Conservation (phyloP, 305 asterid species). For the Ajuga reptans region DNA sequence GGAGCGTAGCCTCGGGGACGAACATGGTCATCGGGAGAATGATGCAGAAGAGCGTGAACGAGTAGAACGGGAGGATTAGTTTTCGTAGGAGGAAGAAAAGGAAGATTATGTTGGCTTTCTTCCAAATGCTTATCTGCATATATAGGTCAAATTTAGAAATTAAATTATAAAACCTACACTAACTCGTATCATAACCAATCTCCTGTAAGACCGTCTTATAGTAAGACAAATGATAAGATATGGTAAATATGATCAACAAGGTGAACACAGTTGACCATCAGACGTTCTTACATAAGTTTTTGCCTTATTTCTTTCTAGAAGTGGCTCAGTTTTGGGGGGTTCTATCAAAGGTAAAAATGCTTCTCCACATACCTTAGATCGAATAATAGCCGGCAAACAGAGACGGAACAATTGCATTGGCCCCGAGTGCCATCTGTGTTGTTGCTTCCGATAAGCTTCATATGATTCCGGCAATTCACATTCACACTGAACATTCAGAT, state of each 20-base stretch:
- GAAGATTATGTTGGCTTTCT: constrained; percentile 70
- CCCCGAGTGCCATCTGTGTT: constrained; percentile 95
- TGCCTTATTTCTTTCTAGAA: too few species aligned
- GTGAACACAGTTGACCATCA: too few species aligned
- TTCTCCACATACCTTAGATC: constrained; percentile 51
- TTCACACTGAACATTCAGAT: constrained; percentile 44
- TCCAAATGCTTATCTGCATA: constrained; percentile 79
- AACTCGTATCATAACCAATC: too few species aligned
- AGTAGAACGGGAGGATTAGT: constrained; percentile 79
- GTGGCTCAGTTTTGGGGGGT: too few species aligned
- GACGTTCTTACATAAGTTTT: too few species aligned
- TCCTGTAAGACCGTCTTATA: too few species aligned
- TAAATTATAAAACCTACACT: too few species aligned
- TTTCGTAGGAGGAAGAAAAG: constrained; percentile 76
- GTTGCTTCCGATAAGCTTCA: constrained; percentile 88
- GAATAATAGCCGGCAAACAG: constrained; percentile 64
- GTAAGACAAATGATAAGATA: too few species aligned
- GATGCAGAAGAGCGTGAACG: constrained; percentile 78
- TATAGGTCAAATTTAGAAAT: constrained; percentile 19
- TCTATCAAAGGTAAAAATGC: too few species aligned
- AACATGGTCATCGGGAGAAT: constrained; percentile 95
- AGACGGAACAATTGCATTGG: constrained; percentile 90
- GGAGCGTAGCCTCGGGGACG: constrained; percentile 82
- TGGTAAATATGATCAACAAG: too few species aligned
- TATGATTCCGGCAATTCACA: constrained; percentile 90